phyloP scores from a whole-genome alignment of 306 rosid genomes.

The Pyrus bretschneideri region DNA sequence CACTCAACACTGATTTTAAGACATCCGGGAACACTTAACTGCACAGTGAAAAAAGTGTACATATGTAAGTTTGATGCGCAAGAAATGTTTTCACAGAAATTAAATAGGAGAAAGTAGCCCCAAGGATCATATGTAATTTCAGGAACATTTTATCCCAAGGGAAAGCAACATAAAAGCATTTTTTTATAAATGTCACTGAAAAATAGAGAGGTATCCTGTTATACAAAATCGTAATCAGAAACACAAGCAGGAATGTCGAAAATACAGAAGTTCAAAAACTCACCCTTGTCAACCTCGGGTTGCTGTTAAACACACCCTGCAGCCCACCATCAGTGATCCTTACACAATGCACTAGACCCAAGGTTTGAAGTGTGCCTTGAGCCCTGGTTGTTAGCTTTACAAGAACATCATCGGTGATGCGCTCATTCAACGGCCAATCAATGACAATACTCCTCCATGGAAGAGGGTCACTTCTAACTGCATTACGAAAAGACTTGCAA shows the following conservation, averaged over 20 bases:
- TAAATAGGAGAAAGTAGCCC: background rate
- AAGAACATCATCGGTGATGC: slow-evolving; percentile 42
- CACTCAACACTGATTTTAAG: slow-evolving; percentile 28
- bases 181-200: background rate
- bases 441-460: slow-evolving; percentile 54
- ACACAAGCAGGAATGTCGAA: background rate
- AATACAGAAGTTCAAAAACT: slow-evolving; percentile 7
- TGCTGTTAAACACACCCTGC: slow-evolving; percentile 39
- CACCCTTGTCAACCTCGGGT: slow-evolving; percentile 53
- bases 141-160: background rate
- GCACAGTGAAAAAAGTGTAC: slow-evolving; percentile 8
- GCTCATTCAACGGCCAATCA: slow-evolving; percentile 34
- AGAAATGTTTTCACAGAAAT: background rate
- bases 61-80: background rate
- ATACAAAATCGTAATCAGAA: background rate
- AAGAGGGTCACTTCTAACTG: slow-evolving; percentile 45
- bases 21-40: slow-evolving; percentile 52
- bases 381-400: slow-evolving; percentile 53
- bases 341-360: slow-evolving; percentile 42
- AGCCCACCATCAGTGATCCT: slow-evolving; percentile 52
- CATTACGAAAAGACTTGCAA: slow-evolving; percentile 42
- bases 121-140: background rate
- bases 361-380: slow-evolving; percentile 49
- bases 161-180: background rate
- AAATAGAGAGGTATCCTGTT: background rate